Evolutionary conservation across 164 flowering plant species (phyloP).

Genomic region (Sextonia rubra): DNA sequence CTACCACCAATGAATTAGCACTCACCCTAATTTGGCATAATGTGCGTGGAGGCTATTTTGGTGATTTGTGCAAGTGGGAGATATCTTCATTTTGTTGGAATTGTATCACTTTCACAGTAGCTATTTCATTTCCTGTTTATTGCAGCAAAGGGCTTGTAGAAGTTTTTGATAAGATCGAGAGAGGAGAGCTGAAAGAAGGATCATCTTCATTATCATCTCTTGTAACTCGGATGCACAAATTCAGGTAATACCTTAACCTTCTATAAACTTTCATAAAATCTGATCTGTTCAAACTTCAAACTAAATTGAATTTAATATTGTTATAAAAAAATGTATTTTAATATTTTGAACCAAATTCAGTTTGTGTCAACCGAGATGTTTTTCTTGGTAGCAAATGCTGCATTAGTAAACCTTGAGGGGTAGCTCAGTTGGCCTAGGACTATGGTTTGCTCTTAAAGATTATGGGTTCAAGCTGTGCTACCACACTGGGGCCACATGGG

Average conservation of each 20-base stretch:
- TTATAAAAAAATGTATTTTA: background rate
- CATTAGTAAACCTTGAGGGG: too few species aligned
- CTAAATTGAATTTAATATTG: background rate
- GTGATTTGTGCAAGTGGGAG: too few species aligned
- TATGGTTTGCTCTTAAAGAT: too few species aligned
- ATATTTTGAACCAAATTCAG: too few species aligned
- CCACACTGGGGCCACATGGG: too few species aligned
- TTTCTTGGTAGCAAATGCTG: too few species aligned
- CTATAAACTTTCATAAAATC: background rate
- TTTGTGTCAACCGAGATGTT: too few species aligned
- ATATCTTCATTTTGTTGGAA: background rate
- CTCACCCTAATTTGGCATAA: too few species aligned
- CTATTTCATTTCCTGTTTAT: constrained; percentile 1
- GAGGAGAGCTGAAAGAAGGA: constrained; percentile 56
- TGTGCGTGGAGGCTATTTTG: too few species aligned
- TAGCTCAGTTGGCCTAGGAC: too few species aligned
- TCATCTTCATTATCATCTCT: constrained; percentile 40
- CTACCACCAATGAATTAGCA: too few species aligned
- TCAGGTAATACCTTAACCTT: constrained; percentile 39
- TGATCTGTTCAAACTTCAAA: background rate
- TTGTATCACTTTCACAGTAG: background rate
- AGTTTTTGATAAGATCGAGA: constrained; percentile 69
- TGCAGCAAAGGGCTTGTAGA: constrained; percentile 81
- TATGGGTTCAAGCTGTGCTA: too few species aligned
- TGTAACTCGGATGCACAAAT: constrained; percentile 58